Base-by-base conservation (phyloP, 2,329 filamentous ascomycete species). In the Aspergillus ustus region DNA sequence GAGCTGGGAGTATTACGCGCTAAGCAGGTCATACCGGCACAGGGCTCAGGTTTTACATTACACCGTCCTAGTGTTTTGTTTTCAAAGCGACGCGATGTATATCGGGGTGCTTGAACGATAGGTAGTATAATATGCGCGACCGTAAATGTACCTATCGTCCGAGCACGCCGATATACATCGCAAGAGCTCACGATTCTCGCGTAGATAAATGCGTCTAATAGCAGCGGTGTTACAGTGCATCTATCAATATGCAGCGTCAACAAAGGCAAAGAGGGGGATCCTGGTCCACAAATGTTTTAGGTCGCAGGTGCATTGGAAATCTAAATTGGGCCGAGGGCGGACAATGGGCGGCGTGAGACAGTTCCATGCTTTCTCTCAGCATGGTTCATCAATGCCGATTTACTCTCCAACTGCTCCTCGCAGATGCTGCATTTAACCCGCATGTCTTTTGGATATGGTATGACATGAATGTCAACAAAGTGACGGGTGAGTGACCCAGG, bases 1-100 rank as follows among this genome's bases (percentile, higher is more conserved):
- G 69, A 45, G 63, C 62, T 6, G 70, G 68, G 19, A 71, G 67
- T 60, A 50, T 73, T 50, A 72, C 60, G 25, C 66, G 63, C 52
- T 74, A 73, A 51, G 22, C 22, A 25, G 22, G 22, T 25, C 22
- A 25, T 25, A 25, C 22, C 22, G 22, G 22, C 22, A 25, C 22
- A 25, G 22, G 22, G 22, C 22, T 25, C 22, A 25, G 22, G 22
- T 25, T 25, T 25, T 25, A 25, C 22, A 25, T 25, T 25, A 25
- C 22, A 25, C 22, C 22, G 22, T 25, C 22, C 22, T 25, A 25
- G 22, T 25, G 22, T 25, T 25, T 25, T 25, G 22, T 25, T 25
- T 25, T 25, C 22, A 25, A 25, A 25, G 22, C 22, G 22, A 25
- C 22, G 22, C 22, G 22, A 25, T 25, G 22, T 25, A 25, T 25